Evolutionary conservation across 2,329 filamentous ascomycete species (phyloP), one percentile per base, ranked within the genome.

Genomic region (Knufia petricola): DNA sequence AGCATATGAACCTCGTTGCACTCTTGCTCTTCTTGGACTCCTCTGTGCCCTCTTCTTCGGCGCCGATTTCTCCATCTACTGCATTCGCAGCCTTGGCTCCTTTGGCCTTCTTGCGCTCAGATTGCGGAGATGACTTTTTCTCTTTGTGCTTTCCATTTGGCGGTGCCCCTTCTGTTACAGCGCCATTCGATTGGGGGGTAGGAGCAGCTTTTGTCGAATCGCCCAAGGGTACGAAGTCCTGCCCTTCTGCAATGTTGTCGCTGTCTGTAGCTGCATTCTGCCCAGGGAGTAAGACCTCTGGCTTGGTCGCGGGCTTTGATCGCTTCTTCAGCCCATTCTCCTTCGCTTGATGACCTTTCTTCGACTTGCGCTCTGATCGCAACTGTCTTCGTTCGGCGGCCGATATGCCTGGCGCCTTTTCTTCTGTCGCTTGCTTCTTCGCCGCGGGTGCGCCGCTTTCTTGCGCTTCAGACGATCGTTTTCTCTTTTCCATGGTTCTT

Each of bases 1-100:
- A 92, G 59, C 83, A 78, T 52, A 88, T 87, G 70, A 87, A 87
- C 52, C 84, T 76, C 13, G 71, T 30, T 3, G 42, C 37, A 54
- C 51, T 31, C 47, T 30, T 39, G 50, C 49, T 13, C 13, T 44
- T 39, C n/a, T 8, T 32, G 21, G 38, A 39, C 4, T 15, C 48
- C 36, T 41, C 48, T 61, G 55, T 34, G 66, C 62, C 49, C 60
- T 58, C 47, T 61, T 60, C 45, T 55, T 53, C 52, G 51, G 51
- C 46, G 21, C 21, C 32, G 24, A 24, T 49, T 19, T 41, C 36
- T 43, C 50, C 49, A 21, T 44, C 50, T 26, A 56, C 58, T 45
- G 55, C 56, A 15, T 50, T 50, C 31, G 43, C 50, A 38, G 57
- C 58, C 20, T 52, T 49, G 30, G 52, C 50, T 19, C 53, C 53